Base-by-base conservation (phyloP, 371 early-diverging fungal species). In the Rhizomucor miehei region DNA sequence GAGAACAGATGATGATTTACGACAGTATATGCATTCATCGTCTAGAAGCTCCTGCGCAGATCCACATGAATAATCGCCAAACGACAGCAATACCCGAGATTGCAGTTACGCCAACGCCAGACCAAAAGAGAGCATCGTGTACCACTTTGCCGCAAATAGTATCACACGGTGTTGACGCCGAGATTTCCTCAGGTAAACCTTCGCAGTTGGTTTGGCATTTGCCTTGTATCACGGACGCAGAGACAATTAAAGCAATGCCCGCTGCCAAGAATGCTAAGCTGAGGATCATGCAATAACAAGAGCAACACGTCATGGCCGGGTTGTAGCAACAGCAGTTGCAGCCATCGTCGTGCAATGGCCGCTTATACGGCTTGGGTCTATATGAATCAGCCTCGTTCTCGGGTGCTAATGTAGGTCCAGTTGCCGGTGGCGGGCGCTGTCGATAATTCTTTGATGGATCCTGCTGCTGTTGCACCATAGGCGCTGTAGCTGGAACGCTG, bases 121-220 rank as follows among this genome's bases (percentile, higher is more conserved):
- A 53, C 44, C 63, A 68, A 39, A 63, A 56, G 41, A 68, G 16
- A 23, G 44, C 64, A 48, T 64, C 64, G 40, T 64, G 64, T 14
- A 64, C 59, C 12, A 59, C 56, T 25, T 64, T 64, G 47, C 50
- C 56, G 56, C 64, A 64, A 43, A 64, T 56, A n/a, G 64, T 56
- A 23, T 38, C 59, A 50, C 64, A 64, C 14, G 54, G 37, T 16
- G 19, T 17, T 16, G 44, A 39, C 21, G 50, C 24, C 35, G 24
- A 14, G 24, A 48, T n/a, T 24, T 59, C 41, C n/a, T 58, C 59
- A 1, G 58, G 56, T 21, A 61, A n/a, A 17, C 51, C 44, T 13
- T 49, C 59, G 40, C 64, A 64, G 14, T 59, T 41, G 9, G 17
- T 41, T 4, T 52, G 39, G 45, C 67, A 66, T 40, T 62, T 58